Evolutionary conservation across 73 alveolate species (phyloP).

Genomic region (Effrenium voratum): DNA sequence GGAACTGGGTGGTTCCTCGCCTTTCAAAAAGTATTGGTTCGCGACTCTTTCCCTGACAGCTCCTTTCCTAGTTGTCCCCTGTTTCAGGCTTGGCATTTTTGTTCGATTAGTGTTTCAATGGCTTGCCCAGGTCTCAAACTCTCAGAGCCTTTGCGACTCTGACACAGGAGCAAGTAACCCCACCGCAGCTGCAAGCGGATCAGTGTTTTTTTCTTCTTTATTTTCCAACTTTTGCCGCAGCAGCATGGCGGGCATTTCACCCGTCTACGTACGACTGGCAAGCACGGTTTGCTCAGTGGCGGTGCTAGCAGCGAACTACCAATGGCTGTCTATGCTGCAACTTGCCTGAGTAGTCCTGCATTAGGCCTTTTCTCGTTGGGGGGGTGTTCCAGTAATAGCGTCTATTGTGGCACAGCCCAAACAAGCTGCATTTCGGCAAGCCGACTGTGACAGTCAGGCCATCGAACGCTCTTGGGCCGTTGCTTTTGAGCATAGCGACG

Average conservation of each 20-base stretch:
- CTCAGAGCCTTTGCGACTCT: too few species aligned
- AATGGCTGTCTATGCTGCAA: slow-evolving; percentile 50
- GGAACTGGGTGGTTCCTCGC: too few species aligned
- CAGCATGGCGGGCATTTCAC: slow-evolving; percentile 35
- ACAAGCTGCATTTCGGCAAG: too few species aligned
- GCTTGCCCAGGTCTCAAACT: too few species aligned
- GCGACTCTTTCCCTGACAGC: too few species aligned
- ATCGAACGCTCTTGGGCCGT: neutral
- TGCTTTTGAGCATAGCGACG: slow-evolving; percentile 34
- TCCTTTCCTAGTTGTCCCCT: too few species aligned
- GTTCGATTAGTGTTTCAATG: too few species aligned
- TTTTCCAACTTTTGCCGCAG: neutral
- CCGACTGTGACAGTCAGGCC: too few species aligned
- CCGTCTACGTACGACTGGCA: slow-evolving; percentile 60
- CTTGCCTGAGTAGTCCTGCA: neutral
- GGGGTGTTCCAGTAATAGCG: too few species aligned
- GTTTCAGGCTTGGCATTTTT: neutral
- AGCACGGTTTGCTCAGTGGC: slow-evolving; percentile 71
- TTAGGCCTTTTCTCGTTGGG: neutral
- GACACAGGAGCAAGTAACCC: too few species aligned
- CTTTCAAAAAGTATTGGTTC: too few species aligned
- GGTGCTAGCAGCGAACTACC: slow-evolving; percentile 61
- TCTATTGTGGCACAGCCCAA: too few species aligned
- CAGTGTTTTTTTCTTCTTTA: neutral
- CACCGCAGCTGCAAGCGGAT: slow-evolving; percentile 20